Percentiles rank a stretch among this genome's conserved stretches.
Evolutionary conservation across 139 green algal species (phyloP).

Genomic region (Edaphochlamys debaryana): DNA sequence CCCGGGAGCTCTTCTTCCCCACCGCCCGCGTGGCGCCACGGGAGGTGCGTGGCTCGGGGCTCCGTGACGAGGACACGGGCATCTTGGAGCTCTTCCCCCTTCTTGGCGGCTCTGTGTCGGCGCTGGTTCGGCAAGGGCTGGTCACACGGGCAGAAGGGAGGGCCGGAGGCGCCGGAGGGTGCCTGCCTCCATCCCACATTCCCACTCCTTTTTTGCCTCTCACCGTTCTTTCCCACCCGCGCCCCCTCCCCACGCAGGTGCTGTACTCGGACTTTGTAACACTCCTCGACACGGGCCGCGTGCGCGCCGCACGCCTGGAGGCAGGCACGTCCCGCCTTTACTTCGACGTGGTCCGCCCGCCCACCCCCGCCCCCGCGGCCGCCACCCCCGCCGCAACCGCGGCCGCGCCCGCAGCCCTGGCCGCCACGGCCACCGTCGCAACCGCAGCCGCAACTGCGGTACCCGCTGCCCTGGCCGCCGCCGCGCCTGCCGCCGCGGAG

Average conservation of each 20-base stretch:
- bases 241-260: slow-evolving; percentile 27
- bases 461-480: neutral
- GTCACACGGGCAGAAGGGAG: no score
- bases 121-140: no score
- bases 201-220: no score
- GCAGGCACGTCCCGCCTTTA: slow-evolving; percentile 66
- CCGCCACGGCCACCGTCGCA: neutral
- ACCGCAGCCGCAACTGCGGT: neutral
- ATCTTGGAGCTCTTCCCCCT: neutral
- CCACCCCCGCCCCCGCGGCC: neutral
- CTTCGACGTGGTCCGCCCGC: slow-evolving; percentile 65
- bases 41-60: slow-evolving; percentile 6
- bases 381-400: neutral
- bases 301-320: slow-evolving; percentile 75
- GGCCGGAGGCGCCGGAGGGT: no score
- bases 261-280: slow-evolving; percentile 84
- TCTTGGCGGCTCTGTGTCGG: no score
- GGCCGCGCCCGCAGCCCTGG: neutral
- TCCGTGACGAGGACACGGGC: neutral
- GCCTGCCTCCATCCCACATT: no score
- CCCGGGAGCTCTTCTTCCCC: slow-evolving; percentile 10
- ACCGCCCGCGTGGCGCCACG: slow-evolving; percentile 4
- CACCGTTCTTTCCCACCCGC: no score
- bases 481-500: no score
- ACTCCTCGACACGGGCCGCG: slow-evolving; percentile 67